phyloP scores from a whole-genome alignment of 148 eudicot genomes.

The Vaccinium macrocarpon region DNA sequence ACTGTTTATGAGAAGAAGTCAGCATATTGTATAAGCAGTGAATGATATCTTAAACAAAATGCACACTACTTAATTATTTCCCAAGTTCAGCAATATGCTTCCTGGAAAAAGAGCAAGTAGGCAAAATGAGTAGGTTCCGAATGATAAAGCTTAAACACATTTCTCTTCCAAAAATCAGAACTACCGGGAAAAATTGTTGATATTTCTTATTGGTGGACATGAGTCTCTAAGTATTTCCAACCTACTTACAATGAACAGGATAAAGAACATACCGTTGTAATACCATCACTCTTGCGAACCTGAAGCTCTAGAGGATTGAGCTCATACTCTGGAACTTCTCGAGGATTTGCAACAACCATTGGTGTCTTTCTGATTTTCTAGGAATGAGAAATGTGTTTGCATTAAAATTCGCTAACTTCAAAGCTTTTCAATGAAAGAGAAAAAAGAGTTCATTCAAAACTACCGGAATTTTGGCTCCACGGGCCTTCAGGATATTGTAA shows the following conservation, averaged over 20 bases:
- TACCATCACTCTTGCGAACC: conserved; percentile 91
- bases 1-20: background rate
- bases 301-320: conserved; percentile 96
- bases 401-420: conserved; percentile 14
- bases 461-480: conserved; percentile 96
- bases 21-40: background rate
- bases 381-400: conserved; percentile 17
- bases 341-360: conserved; percentile 91
- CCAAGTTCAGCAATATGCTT: conserved; percentile 5
- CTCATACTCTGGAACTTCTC: conserved; percentile 98
- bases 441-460: conserved; percentile 7
- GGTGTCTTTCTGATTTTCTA: conserved; percentile 93
- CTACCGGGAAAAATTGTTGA: background rate
- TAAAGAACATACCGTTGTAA: conserved; percentile 68
- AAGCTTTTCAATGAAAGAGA: background rate
- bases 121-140: background rate
- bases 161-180: background rate
- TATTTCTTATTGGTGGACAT: background rate
- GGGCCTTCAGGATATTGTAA: conserved; percentile 79
- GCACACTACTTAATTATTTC: background rate
- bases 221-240: background rate
- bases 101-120: background rate
- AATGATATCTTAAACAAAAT: background rate
- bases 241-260: background rate
- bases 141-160: conserved; percentile 5